Base-by-base conservation (phyloP, 805 yeast genomes). In the Ogataea methylovora region DNA sequence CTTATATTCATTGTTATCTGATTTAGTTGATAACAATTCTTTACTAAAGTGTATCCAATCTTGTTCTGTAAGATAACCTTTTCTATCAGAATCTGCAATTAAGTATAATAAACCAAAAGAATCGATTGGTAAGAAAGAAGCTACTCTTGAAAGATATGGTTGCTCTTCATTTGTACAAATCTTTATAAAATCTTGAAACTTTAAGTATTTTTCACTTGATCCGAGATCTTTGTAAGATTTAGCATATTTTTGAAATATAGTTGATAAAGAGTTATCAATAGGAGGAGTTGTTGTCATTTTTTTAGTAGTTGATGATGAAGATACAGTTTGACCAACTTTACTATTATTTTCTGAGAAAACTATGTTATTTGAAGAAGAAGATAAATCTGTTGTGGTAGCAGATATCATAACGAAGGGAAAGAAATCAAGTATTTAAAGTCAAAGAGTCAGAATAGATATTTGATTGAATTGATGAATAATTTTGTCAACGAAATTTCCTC, bases 41-140 rank as follows among this genome's bases (percentile, higher is more conserved):
- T 70, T 66, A 47, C 83, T 77, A 52, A 90, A 84, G 28, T 70
- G 69, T 33, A 73, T 60, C 82, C 94, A 90, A 52, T 90, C 96
- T 18, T 64, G 55, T 24, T 44, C 48, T 19, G 52, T 48, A 17
- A 57, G 29, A 39, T 68, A 77, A 7, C 96, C 97, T 44, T 75
- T 73, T 36, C 69, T 65, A 26, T 69, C 66, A 38, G 73, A 73
- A 60, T 90, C 97, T 12, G 95, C 85, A 19, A 86, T 76, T 37
- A 82, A 65, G 52, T 83, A 90, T 32, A 90, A 75, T 40, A 88
- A 68, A 5, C 82, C 83, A 54, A 75, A 76, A 4, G 82, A 69
- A 42, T 76, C 67, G 10, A 73, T 61, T 12, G 77, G 69, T 34
- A 78, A 67, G 18, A 52, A 49, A 4, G 57, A 39, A 5, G 55